These are phyloP conservation scores for Plasmodium coatneyi DNA, from an alignment of 169 alveolate genomes.

Conservation along the genomic window DNA sequence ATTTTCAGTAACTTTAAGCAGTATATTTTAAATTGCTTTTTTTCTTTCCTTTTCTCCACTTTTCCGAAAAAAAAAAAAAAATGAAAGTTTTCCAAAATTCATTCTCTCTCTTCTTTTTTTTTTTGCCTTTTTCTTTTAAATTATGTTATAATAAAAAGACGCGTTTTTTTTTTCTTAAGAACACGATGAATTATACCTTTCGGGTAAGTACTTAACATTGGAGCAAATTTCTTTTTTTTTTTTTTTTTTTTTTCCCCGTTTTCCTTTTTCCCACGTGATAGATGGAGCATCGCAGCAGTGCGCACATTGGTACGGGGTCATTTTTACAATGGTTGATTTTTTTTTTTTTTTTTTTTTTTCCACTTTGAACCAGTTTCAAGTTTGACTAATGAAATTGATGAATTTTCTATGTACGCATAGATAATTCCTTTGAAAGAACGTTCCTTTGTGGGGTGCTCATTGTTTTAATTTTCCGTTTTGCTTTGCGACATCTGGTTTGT, in stretches of 20 bases:
- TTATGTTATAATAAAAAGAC: not conserved
- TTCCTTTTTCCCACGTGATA: not conserved
- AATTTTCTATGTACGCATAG: not conserved
- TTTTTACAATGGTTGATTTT: not conserved
- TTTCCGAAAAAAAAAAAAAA: not conserved
- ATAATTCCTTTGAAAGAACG: not conserved
- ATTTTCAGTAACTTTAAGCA: not conserved
- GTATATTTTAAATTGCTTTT: not conserved
- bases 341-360: not conserved
- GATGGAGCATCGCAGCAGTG: not conserved
- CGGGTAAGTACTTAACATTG: not conserved
- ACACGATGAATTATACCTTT: not conserved
- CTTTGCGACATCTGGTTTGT: not conserved
- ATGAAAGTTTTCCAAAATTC: not conserved
- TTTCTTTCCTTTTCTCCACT: not conserved
- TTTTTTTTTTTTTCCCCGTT: not conserved
- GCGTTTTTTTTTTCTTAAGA: not conserved
- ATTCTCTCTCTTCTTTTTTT: not conserved
- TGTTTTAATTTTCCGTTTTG: not conserved
- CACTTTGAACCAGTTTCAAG: not conserved
- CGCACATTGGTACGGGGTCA: not conserved
- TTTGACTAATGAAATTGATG: not conserved
- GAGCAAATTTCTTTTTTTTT: not conserved
- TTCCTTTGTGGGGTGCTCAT: not conserved
- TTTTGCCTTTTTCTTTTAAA: not conserved